Conservation (phyloP, 345 rosid species). For the Orychophragmus violaceus region DNA sequence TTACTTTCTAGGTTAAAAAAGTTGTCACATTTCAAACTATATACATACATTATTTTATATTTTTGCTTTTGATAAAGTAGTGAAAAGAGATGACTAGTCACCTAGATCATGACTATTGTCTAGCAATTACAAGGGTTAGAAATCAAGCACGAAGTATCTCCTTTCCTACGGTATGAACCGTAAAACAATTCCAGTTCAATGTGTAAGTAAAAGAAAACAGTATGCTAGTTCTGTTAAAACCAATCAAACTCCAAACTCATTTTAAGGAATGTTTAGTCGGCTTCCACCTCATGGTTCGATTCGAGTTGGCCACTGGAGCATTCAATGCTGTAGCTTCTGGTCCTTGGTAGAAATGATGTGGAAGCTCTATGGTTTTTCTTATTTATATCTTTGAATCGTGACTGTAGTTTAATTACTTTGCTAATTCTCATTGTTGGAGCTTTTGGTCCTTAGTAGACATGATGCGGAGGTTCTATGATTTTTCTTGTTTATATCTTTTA, state of each 20-base stretch:
- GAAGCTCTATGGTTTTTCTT: neutral
- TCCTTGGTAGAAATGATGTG: too few species aligned
- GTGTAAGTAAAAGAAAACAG: neutral
- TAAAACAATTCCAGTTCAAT: neutral
- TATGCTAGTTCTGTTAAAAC: neutral
- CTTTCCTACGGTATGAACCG: neutral
- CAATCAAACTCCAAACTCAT: neutral
- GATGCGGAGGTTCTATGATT: neutral
- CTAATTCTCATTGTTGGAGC: too few species aligned
- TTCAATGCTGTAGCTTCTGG: too few species aligned
- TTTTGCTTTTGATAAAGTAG: constrained; percentile 24
- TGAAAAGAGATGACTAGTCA: constrained; percentile 2
- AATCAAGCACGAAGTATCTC: neutral
- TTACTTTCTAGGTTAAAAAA: constrained; percentile 24
- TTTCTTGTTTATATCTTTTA: neutral
- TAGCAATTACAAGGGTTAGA: neutral
- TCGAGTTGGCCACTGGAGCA: too few species aligned
- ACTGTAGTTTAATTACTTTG: neutral
- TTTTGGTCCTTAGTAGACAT: too few species aligned
- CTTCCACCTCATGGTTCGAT: too few species aligned
- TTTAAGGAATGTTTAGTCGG: too few species aligned
- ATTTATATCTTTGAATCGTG: neutral
- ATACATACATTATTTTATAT: neutral
- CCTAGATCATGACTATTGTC: constrained; percentile 2
- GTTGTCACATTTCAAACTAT: neutral